Percentiles rank a stretch among this genome's conserved stretches.
These are phyloP conservation scores for Diddensiella transvaalensis DNA, from an alignment of 805 yeast species.

Conservation along the genomic window DNA sequence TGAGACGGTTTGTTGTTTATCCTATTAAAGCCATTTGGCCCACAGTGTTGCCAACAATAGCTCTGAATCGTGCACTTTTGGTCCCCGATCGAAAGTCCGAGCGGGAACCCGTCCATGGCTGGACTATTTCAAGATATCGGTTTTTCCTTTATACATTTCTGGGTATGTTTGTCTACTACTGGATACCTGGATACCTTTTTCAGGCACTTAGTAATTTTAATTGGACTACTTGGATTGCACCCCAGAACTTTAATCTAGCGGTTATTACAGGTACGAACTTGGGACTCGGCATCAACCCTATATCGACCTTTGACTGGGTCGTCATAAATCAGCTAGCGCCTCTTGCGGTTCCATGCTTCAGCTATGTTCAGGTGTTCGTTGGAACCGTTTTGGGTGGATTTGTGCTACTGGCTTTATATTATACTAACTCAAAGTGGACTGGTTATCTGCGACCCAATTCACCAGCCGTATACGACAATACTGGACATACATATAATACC, in stretches of 20 bases:
- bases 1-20: constrained; percentile 54
- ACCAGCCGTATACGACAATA: constrained; percentile 50
- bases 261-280: constrained; percentile 42
- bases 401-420: constrained; percentile 45
- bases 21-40: constrained; percentile 67
- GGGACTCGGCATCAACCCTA: constrained; percentile 41
- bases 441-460: constrained; percentile 58
- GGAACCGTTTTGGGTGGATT: constrained; percentile 49
- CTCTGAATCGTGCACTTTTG: constrained; percentile 47
- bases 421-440: constrained; percentile 55
- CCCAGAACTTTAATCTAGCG: constrained; percentile 48
- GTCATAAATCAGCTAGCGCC: constrained; percentile 38
- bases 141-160: constrained; percentile 41
- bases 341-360: constrained; percentile 54
- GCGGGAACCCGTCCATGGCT: constrained; percentile 36
- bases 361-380: constrained; percentile 31
- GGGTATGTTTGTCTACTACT: constrained; percentile 47
- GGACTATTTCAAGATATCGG: constrained; percentile 46
- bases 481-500: constrained; percentile 47
- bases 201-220: constrained; percentile 52
- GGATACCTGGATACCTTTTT: constrained; percentile 61
- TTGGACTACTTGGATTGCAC: constrained; percentile 60
- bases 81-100: constrained; percentile 28
- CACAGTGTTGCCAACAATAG: constrained; percentile 52
- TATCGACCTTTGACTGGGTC: constrained; percentile 42